Evolutionary conservation across 169 alveolate species (phyloP).

Genomic region (Plasmodium reichenowi): DNA sequence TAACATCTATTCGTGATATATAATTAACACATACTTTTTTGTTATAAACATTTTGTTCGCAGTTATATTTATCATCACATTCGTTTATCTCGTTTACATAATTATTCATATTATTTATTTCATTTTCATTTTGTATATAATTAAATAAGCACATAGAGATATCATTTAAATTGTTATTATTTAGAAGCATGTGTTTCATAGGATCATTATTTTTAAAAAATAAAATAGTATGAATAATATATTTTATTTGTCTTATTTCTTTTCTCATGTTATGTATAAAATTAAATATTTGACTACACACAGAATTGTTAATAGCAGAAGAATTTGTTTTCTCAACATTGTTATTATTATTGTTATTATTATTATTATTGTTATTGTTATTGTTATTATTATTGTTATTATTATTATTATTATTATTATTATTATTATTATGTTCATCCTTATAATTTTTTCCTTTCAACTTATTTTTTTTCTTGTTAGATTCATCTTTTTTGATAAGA

Average conservation of each 20-base stretch:
- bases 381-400: constrained; percentile 6
- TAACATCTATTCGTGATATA: too few species aligned
- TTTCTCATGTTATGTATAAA: not conserved
- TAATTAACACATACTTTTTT: too few species aligned
- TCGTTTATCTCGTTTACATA: too few species aligned
- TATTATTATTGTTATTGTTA: not conserved
- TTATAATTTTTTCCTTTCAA: not conserved
- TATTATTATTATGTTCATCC: too few species aligned
- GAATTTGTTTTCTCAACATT: not conserved
- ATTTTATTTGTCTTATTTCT: constrained; percentile 12
- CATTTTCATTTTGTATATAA: constrained; percentile 4
- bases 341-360: not conserved
- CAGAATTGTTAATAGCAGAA: not conserved
- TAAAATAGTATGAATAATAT: not conserved
- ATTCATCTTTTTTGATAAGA: constrained; percentile 9
- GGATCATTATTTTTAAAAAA: constrained; percentile 1
- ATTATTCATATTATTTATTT: not conserved
- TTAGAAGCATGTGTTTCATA: not conserved
- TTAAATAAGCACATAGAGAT: constrained; percentile 1
- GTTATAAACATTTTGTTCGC: too few species aligned
- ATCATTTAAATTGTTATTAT: not conserved
- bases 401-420: not conserved
- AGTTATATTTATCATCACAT: too few species aligned
- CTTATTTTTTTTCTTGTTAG: not conserved
- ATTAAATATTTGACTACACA: not conserved